Percentiles rank a stretch among this genome's conserved stretches.
phyloP scores from a whole-genome alignment of 202 grass and related monocot genomes.

The Zoysia matrella region DNA sequence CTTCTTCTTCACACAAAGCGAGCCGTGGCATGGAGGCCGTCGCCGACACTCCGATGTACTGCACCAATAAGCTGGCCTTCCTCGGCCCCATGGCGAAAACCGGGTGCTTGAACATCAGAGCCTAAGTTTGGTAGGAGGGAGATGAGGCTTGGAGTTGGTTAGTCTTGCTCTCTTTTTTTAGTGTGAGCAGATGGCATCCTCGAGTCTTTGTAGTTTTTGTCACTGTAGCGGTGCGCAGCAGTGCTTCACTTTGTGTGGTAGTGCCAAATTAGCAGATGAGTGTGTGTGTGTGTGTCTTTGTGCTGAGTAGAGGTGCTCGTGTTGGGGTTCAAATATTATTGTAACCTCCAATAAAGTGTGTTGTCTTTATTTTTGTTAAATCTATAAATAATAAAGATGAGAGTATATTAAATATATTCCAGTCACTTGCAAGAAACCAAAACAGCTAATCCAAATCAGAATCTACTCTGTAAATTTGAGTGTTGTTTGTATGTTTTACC shows the following conservation, averaged over 20 bases:
- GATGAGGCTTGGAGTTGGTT: conserved; percentile 1
- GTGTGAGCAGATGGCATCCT: conserved; percentile 37
- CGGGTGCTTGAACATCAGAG: conserved; percentile 25
- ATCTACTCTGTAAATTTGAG: not conserved
- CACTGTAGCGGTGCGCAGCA: too few relatives aligned
- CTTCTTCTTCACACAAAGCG: not conserved
- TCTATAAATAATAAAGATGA: not conserved
- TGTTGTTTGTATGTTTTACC: too few relatives aligned
- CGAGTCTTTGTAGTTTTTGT: conserved; percentile 6
- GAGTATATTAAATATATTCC: too few relatives aligned
- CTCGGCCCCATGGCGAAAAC: not conserved
- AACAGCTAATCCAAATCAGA: not conserved
- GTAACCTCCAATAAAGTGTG: conserved; percentile 33
- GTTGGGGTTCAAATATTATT: not conserved
- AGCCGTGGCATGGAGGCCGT: not conserved
- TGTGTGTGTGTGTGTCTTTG: not conserved
- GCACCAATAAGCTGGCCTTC: not conserved
- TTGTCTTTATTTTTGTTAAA: conserved; percentile 20
- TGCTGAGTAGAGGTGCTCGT: conserved; percentile 23
- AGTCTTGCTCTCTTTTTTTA: conserved; percentile 40
- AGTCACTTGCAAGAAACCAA: not conserved
- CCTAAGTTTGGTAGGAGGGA: conserved; percentile 23
- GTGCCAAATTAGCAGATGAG: not conserved
- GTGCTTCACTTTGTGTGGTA: too few relatives aligned
- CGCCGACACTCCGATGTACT: not conserved